Evolutionary conservation across 768 basidiomycete species (phyloP).

Genomic region (Coprinopsis marcescibilis): DNA sequence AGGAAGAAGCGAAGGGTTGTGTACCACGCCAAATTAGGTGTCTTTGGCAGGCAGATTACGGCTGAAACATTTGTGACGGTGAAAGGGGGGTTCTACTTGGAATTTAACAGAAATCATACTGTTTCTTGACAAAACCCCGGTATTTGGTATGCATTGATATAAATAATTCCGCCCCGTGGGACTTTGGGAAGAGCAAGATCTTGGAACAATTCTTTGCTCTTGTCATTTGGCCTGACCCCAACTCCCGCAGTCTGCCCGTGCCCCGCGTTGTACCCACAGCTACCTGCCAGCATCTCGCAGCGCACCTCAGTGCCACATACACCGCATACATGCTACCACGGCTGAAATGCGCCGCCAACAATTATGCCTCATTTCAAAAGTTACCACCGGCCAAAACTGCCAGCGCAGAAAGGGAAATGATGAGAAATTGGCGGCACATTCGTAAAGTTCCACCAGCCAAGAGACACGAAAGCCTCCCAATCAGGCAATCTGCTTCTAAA

Average conservation of each 20-base stretch:
- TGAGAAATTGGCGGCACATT: not conserved
- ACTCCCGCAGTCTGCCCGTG: too few species aligned
- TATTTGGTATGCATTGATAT: not conserved
- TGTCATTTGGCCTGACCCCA: too few species aligned
- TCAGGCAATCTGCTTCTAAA: not conserved
- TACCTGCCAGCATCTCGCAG: too few species aligned
- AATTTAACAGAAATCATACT: not conserved
- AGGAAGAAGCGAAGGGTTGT: not conserved
- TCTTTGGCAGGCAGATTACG: constrained; percentile 1
- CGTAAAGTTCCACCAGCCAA: not conserved
- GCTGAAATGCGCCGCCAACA: too few species aligned
- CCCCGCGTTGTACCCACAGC: too few species aligned
- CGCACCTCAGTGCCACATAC: too few species aligned
- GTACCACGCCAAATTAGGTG: constrained; percentile 6
- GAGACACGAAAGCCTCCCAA: not conserved
- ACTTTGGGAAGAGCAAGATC: not conserved
- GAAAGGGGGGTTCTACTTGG: not conserved
- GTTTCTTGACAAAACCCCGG: constrained; percentile 2
- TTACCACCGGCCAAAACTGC: too few species aligned
- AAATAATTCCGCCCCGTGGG: constrained; percentile 1
- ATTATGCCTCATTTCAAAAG: too few species aligned
- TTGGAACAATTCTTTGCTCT: too few species aligned
- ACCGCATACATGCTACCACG: too few species aligned
- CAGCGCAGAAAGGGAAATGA: too few species aligned
- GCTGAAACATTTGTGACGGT: constrained; percentile 1